Evolutionary conservation across 2,329 filamentous ascomycete species (phyloP).

Genomic region (Sporothrix phasma): DNA sequence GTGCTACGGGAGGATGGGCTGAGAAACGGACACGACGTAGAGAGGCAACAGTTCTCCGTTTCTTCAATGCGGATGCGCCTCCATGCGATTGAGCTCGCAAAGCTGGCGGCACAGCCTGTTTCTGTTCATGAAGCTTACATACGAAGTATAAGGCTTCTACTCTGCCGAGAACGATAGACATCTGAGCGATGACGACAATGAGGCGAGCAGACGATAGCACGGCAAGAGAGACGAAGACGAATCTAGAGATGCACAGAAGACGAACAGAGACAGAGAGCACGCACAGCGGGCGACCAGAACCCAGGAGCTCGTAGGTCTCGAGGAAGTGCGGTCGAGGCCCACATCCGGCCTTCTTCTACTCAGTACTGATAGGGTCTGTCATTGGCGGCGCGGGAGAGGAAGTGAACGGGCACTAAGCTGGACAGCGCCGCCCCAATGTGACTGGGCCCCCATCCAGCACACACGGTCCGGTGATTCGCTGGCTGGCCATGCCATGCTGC

Average conservation of each 20-base stretch:
- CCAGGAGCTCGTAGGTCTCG: not conserved
- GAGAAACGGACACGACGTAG: not conserved
- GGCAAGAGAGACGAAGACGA: not conserved
- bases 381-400: not conserved
- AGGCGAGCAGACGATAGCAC: not conserved
- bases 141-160: too few relatives aligned
- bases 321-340: not conserved
- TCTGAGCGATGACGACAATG: not conserved
- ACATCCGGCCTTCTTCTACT: not conserved
- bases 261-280: not conserved
- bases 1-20: not conserved
- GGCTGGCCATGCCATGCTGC: not conserved
- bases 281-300: not conserved
- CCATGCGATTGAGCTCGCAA: not conserved
- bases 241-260: not conserved
- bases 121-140: not conserved
- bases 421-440: constrained; percentile 5
- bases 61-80: not conserved
- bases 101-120: not conserved
- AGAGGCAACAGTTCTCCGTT: not conserved
- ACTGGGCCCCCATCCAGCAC: constrained; percentile 1
- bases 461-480: constrained; percentile 12
- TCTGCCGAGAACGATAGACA: too few relatives aligned
- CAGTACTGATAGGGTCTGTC: too few relatives aligned
- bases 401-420: not conserved